Percentiles rank a stretch among this genome's conserved stretches.
Conservation (phyloP, 2,329 filamentous ascomycete genomes). For the Trichoderma citrinoviride region DNA sequence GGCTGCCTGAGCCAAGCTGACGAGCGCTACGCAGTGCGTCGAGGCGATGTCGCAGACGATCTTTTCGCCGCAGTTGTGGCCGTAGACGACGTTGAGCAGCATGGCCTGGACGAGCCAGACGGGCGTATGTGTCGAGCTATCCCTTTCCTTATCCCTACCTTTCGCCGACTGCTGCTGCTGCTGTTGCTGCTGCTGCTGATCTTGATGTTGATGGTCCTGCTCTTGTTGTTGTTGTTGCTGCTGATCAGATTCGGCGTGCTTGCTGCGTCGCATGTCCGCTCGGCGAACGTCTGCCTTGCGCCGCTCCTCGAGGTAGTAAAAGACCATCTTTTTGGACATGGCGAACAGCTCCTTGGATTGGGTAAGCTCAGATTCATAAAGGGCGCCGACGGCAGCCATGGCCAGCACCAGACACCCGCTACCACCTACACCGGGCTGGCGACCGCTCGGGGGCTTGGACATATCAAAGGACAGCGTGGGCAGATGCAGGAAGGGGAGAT, state of each 20-base stretch:
- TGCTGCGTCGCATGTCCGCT: constrained; percentile 56
- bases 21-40: constrained; percentile 85
- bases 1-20: constrained; percentile 88
- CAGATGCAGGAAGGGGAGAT: constrained; percentile 91
- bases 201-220: constrained; percentile 36
- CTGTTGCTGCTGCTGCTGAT: constrained; percentile 24
- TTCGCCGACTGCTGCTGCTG: constrained; percentile 31
- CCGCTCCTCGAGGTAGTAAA: constrained; percentile 86
- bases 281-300: constrained; percentile 78
- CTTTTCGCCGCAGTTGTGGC: constrained; percentile 91
- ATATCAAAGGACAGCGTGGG: constrained; percentile 89
- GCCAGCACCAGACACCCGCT: constrained; percentile 81
- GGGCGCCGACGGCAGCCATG: constrained; percentile 74
- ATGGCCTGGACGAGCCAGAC: constrained; percentile 96
- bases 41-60: constrained; percentile 86
- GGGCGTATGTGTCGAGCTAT: constrained; percentile 70
- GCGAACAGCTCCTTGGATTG: constrained; percentile 86
- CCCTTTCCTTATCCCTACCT: constrained; percentile 55
- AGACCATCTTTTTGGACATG: constrained; percentile 92
- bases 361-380: constrained; percentile 81
- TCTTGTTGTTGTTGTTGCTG: background rate
- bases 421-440: constrained; percentile 64
- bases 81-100: constrained; percentile 93
- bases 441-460: constrained; percentile 62
- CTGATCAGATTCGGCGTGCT: constrained; percentile 46